Evolutionary conservation across 2,329 filamentous ascomycete genomes (phyloP).

Genomic region (Phialophora expanda): DNA sequence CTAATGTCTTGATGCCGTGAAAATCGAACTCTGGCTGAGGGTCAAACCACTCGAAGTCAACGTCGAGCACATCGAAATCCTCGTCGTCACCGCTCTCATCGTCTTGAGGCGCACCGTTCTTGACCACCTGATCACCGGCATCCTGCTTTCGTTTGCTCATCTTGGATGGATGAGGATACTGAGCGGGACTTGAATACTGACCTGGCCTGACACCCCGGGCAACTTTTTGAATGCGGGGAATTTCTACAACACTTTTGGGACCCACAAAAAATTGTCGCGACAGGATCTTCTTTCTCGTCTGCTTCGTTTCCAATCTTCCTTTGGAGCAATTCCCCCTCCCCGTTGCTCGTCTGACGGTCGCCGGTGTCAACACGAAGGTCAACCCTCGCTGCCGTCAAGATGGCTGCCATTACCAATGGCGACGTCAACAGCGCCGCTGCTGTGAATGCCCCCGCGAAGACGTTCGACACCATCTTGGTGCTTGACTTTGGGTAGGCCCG

Average conservation of each 20-base stretch:
- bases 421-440: slow-evolving; percentile 33
- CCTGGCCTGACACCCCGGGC: background rate
- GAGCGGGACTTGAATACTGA: background rate
- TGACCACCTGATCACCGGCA: slow-evolving; percentile 29
- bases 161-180: background rate
- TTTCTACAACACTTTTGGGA: slow-evolving; percentile 5
- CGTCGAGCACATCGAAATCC: slow-evolving; percentile 90
- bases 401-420: slow-evolving; percentile 33
- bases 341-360: slow-evolving; percentile 29
- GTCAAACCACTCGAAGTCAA: slow-evolving; percentile 99
- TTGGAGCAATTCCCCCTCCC: slow-evolving; percentile 10
- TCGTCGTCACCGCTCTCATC: slow-evolving; percentile 47
- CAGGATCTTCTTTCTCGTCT: slow-evolving; percentile 34
- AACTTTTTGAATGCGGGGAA: slow-evolving; percentile 12
- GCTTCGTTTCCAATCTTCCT: slow-evolving; percentile 8
- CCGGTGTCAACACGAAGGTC: slow-evolving; percentile 7
- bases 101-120: slow-evolving; percentile 25
- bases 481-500: slow-evolving; percentile 44
- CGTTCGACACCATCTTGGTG: slow-evolving; percentile 46
- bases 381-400: background rate
- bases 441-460: slow-evolving; percentile 40
- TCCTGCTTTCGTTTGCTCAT: slow-evolving; percentile 40
- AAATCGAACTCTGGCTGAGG: slow-evolving; percentile 89
- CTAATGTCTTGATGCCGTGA: slow-evolving; percentile 86
- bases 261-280: slow-evolving; percentile 23